phyloP scores from a whole-genome alignment of 768 basidiomycete genomes.

The Podaxis rugospora region DNA sequence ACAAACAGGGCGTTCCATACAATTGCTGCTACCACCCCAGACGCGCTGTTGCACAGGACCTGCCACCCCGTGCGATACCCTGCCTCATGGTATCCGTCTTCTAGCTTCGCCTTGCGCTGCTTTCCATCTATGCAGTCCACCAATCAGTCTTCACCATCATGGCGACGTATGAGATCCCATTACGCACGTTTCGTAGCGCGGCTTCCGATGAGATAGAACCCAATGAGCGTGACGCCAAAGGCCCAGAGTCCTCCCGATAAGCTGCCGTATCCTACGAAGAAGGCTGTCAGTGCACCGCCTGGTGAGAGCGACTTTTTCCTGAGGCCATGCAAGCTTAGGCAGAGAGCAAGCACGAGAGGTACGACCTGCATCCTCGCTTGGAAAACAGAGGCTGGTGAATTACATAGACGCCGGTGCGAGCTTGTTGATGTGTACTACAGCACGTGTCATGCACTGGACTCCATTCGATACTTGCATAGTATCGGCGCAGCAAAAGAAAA shows the following conservation, averaged over 20 bases:
- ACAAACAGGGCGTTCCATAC: conserved; percentile 63
- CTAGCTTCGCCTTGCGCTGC: conserved; percentile 65
- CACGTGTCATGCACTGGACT: too few species aligned
- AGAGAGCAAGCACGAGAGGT: conserved; percentile 43
- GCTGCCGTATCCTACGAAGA: conserved; percentile 68
- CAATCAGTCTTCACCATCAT: neutral
- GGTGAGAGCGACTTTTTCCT: conserved; percentile 72
- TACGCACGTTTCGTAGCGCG: conserved; percentile 76
- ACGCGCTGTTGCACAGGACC: conserved; percentile 76
- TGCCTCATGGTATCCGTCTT: conserved; percentile 69
- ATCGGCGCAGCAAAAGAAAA: too few species aligned
- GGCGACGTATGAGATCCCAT: neutral
- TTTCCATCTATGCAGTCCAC: conserved; percentile 52
- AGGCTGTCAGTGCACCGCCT: conserved; percentile 74
- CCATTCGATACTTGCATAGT: too few species aligned
- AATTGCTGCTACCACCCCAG: conserved; percentile 54
- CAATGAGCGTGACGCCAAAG: conserved; percentile 64
- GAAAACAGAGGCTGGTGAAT: neutral
- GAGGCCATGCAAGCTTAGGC: conserved; percentile 65
- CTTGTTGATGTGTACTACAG: neutral
- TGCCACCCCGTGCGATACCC: conserved; percentile 79
- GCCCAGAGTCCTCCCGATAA: conserved; percentile 63
- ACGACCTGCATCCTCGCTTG: conserved; percentile 6
- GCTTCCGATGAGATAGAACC: conserved; percentile 78
- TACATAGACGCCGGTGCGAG: neutral